These are phyloP conservation scores for Pilaira anomala DNA, from an alignment of 192 early-diverging fungal species.

Conservation along the genomic window DNA sequence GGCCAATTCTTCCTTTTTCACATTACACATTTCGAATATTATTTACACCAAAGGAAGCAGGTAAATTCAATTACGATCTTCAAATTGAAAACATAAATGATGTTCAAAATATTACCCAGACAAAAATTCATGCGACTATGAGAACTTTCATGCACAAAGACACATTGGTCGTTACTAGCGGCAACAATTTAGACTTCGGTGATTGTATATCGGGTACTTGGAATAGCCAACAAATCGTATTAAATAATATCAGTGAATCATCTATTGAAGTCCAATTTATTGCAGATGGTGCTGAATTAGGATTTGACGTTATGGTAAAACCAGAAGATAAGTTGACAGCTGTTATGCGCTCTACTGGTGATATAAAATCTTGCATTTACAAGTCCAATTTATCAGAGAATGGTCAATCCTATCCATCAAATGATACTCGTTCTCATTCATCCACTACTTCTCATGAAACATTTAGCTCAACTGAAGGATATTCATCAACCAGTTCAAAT, in stretches of 20 bases:
- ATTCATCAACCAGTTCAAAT: constrained; percentile 6
- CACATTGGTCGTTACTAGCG: constrained; percentile 63
- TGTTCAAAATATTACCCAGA: constrained; percentile 74
- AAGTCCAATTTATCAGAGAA: background rate
- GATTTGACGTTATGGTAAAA: constrained; percentile 45
- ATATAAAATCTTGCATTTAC: constrained; percentile 9
- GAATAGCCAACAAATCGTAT: constrained; percentile 68
- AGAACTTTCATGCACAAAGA: constrained; percentile 69
- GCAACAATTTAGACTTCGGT: constrained; percentile 83
- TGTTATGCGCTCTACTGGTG: background rate
- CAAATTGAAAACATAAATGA: constrained; percentile 91
- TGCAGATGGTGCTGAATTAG: constrained; percentile 52
- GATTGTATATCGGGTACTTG: constrained; percentile 84
- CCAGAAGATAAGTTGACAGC: background rate
- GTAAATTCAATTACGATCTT: constrained; percentile 87
- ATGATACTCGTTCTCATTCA: background rate
- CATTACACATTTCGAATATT: constrained; percentile 70
- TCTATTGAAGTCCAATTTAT: constrained; percentile 74
- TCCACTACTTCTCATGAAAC: background rate
- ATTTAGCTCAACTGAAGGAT: background rate
- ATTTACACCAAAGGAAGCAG: constrained; percentile 83
- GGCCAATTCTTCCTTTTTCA: constrained; percentile 60
- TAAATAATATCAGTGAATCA: constrained; percentile 75
- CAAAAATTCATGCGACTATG: constrained; percentile 76
- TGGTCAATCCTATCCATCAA: background rate